These are phyloP conservation scores for Apiospora malaysiana DNA, from an alignment of 2,329 filamentous ascomycete species.

Conservation along the genomic window DNA sequence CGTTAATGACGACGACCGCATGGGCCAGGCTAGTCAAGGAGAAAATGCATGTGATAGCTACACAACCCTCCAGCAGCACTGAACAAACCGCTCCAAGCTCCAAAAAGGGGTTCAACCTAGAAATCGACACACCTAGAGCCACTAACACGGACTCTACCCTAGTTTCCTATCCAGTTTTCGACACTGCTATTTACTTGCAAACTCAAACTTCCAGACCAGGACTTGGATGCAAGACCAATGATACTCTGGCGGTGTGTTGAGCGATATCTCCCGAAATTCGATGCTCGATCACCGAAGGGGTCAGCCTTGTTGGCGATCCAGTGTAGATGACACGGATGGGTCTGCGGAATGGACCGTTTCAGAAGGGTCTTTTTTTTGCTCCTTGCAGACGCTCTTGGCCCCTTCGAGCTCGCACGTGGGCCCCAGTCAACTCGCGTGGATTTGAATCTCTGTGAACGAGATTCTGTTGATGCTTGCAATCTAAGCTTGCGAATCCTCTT, in stretches of 20 bases:
- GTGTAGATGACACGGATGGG: constrained; percentile 15
- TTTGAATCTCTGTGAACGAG: not conserved
- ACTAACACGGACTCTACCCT: not conserved
- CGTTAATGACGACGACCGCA: not conserved
- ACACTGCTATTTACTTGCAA: not conserved
- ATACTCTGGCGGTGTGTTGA: constrained; percentile 14
- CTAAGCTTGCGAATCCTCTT: not conserved
- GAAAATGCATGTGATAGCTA: not conserved
- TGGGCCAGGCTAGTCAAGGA: not conserved
- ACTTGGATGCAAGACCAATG: not conserved
- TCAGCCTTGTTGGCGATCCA: constrained; percentile 20
- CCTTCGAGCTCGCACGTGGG: not conserved
- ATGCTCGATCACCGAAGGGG: constrained; percentile 19
- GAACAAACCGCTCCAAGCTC: not conserved
- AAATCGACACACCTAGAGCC: not conserved
- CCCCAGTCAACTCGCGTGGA: constrained; percentile 3
- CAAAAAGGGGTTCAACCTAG: not conserved
- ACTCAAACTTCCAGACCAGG: not conserved
- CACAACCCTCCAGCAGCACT: not conserved
- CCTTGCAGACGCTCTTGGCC: constrained; percentile 7
- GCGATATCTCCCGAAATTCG: constrained; percentile 8
- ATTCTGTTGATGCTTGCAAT: not conserved
- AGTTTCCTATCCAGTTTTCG: not conserved
- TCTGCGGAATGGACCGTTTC: constrained; percentile 21
- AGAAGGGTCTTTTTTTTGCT: constrained; percentile 11